Base-by-base conservation (phyloP, 192 early-diverging fungal species). In the Coemansia sp. region DNA sequence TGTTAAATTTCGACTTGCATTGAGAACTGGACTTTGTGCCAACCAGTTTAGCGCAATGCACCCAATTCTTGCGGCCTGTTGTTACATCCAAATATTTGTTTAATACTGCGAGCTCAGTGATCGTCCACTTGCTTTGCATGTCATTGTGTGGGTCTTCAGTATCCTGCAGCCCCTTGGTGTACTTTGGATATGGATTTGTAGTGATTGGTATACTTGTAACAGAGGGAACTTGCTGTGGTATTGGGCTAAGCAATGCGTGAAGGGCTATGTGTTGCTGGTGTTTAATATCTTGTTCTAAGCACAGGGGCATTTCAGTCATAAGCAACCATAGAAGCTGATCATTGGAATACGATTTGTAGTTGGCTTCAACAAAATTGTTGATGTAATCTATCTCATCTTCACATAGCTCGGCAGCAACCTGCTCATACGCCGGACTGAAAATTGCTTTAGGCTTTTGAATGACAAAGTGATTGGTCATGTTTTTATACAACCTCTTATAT, bases 1-100 rank as follows among this genome's bases (percentile, higher is more conserved):
- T 64, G 40, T 64, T 64, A 53, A 20, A 64, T 25, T 55, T 64
- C 3, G 62, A 50, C 17, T 64, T 64, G 42, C 62, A 64, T 38
- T 64, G 62, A 4, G 62, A 52, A 11, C 62, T 64, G 2, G 62
- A 64, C 38, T 64, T 64, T 42, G 62, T 21, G 40, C 38, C 38
- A 3, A 64, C 62, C 2, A 38, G 21, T 6, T 22, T 12, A 9
- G 62, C 62, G 42, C 62, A 64, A 12, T 28, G 1, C 15, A 64
- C 53, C 62, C 62, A 64, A 40, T 64, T 64, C 14, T 64, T 64
- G 2, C 62, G 10, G 20, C 62, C 62, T 19, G 23, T 2, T 3
- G 20, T 54, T 0, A 20, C 38, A 3, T 2, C 0, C 15, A 64
- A 50, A 15, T 55, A 64, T 5, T 37, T 25, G 2, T 46, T 22